phyloP scores from a whole-genome alignment of 176 grass and related monocot species.

The Oryza coarctata region DNA sequence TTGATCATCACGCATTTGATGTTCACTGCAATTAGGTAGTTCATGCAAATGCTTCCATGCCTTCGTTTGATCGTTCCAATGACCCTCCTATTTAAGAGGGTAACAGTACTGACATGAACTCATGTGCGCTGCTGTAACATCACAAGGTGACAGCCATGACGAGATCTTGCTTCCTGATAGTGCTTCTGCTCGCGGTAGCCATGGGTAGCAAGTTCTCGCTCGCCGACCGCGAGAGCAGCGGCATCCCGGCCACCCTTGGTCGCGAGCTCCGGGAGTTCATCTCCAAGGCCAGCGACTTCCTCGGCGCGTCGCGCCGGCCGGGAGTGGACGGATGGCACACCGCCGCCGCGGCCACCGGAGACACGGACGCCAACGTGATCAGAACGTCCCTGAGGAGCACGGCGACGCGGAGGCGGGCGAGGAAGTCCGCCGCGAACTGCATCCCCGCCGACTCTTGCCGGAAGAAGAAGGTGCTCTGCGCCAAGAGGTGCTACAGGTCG shows the following conservation, averaged over 20 bases:
- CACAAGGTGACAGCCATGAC: slow-evolving; percentile 42
- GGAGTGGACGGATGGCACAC: slow-evolving; percentile 17
- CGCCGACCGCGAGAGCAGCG: slow-evolving; percentile 12
- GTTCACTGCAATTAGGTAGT: slow-evolving; percentile 54
- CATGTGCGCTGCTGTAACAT: slow-evolving; percentile 18
- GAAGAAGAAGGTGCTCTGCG: slow-evolving; percentile 72
- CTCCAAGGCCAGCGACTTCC: slow-evolving; percentile 42
- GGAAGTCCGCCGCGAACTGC: slow-evolving; percentile 46
- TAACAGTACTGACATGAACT: slow-evolving; percentile 25
- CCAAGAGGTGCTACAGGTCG: slow-evolving; percentile 62
- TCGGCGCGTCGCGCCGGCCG: slow-evolving; percentile 30
- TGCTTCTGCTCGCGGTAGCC: slow-evolving; percentile 50
- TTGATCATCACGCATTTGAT: slow-evolving; percentile 42
- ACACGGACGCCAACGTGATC: not conserved
- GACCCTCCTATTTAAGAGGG: slow-evolving; percentile 47
- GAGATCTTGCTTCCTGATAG: slow-evolving; percentile 40
- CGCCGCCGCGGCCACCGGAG: not conserved
- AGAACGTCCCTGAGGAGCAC: slow-evolving; percentile 14
- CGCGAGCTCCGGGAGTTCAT: slow-evolving; percentile 37
- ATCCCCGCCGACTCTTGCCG: slow-evolving; percentile 51
- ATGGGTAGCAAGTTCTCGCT: slow-evolving; percentile 39
- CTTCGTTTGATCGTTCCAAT: not conserved
- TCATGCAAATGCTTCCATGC: slow-evolving; percentile 46
- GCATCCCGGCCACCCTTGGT: slow-evolving; percentile 27
- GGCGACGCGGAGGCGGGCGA: slow-evolving; percentile 18